Percentiles rank a stretch among this genome's conserved stretches.
Conservation (phyloP, 192 early-diverging fungal genomes). For the Linnemannia elongata region DNA sequence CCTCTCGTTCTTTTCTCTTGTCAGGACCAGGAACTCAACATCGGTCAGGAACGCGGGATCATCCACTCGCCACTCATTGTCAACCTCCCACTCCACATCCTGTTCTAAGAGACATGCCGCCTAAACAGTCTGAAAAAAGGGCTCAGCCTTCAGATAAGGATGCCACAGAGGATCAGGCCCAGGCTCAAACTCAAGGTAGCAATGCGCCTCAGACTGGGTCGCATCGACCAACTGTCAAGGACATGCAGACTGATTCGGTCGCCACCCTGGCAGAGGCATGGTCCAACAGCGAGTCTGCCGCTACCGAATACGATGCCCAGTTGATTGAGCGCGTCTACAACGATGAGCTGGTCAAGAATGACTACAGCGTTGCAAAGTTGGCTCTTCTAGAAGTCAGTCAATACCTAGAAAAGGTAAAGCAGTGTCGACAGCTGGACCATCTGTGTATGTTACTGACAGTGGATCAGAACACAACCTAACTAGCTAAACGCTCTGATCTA, state of each 20-base stretch:
- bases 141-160: neutral
- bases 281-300: slow-evolving; percentile 29
- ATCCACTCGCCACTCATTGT: neutral
- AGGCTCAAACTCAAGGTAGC: neutral
- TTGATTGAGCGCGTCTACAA: slow-evolving; percentile 75
- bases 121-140: neutral
- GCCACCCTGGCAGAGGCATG: slow-evolving; percentile 60
- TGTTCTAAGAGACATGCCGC: neutral
- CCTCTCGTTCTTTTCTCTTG: neutral
- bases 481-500: neutral
- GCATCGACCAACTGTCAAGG: slow-evolving; percentile 63
- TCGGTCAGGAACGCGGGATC: neutral
- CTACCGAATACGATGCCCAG: slow-evolving; percentile 57
- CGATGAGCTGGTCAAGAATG: slow-evolving; percentile 64
- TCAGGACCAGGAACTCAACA: neutral
- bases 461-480: neutral
- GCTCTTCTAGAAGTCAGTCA: slow-evolving; percentile 82
- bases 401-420: slow-evolving; percentile 79
- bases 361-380: slow-evolving; percentile 70
- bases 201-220: slow-evolving; percentile 19
- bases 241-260: slow-evolving; percentile 69
- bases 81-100: neutral
- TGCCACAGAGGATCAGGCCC: neutral
- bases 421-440: neutral
- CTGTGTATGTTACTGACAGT: neutral